Base-by-base conservation (phyloP, 768 basidiomycete species). In the Pisolithus sp. region DNA sequence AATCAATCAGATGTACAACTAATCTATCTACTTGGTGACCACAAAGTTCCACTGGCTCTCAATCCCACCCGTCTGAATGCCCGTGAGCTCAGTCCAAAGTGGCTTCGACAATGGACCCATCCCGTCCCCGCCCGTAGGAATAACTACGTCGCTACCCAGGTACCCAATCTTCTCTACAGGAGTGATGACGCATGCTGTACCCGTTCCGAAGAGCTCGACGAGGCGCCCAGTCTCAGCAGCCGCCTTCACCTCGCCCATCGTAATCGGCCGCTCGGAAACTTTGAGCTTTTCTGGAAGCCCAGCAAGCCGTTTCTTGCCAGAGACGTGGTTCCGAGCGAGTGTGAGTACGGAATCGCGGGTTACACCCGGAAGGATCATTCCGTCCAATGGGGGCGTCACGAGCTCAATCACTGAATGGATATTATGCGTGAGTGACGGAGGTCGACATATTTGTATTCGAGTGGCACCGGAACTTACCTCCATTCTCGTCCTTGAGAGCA, bases 11-110 rank as follows among this genome's bases (percentile, higher is more conserved):
- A 21, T 20, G 7, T 41, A 41, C 18, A 41, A 39, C 38, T 10
- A 39, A 21, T 5, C 17, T 6, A 23, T 38, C 49, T 64, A 66
- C 51, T 68, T 59, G 37, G 56, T 41, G 5, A 76, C 78, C 8
- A 76, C 64, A 23, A 87, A 82, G 62, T 82, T 87, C 92, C 92
- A 95, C 26, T 85, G 81, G 64, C 87, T 88, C 41, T 78, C 71
- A 51, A 92, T 83, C 55, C 71, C 68, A 4, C 92, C 92, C 55
- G 82, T 85, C 69, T 95, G 91, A 50, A 89, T 82, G 5, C 73
- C 78, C 8, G 72, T 70, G 2, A 83, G 73, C 53, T 76, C 68
- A 46, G 71, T 71, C 65, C 78, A 73, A 26, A 82, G 66, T 6
- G 73, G 72, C 46, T 69, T 67, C 30, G 82, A 76, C 34, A 73